Evolutionary conservation across 495 filamentous ascomycete genomes (phyloP), one percentile per base, ranked within the genome.

Genomic region (Penicillium silybi): DNA sequence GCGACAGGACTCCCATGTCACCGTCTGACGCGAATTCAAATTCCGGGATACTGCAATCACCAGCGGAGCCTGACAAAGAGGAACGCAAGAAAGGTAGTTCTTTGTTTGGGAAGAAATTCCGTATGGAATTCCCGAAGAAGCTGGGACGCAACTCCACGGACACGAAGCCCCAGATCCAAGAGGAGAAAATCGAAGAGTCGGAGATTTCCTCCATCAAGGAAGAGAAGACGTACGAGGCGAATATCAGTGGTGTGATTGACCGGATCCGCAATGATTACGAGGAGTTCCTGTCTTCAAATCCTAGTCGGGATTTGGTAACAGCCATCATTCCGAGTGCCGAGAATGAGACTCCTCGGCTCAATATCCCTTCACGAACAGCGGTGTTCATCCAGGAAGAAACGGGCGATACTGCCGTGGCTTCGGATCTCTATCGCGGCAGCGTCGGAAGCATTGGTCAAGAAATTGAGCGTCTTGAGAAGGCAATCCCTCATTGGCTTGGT

Each of bases 381-480:
- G 87, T 98, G 27, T 88, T 97, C 41, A 90, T 98, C 44, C 95
- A 98, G 65, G 93, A 97, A 64, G 95, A 98, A 62, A 86, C 87
- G 0, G 83, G 82, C 8, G 86, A 87, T 59, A 88, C 87, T 29
- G 93, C 92, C 25, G 93, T 93, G 41, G 92, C 91, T 43, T 87
- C 88, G 22, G 93, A 97, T 73, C 73, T 97, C 5, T 97, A 95
- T 64, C 77, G 91, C 62, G 95, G 93, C 1, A 95, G 84, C 6
- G 87, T 97, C 11, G 88, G 78, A 37, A 82, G 80, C 3, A 78
- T 92, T 13, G 89, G 87, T 7, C 71, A 80, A 42, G 89, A 96
- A 54, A 85, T 87, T 25, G 89, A 95, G 67, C 67, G 85, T 15
- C 83, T 98, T 25, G 92, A 97, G 71, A 85, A 85, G 55, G 75